Evolutionary conservation across 306 rosid species (phyloP).

Genomic region (Neltuma alba): DNA sequence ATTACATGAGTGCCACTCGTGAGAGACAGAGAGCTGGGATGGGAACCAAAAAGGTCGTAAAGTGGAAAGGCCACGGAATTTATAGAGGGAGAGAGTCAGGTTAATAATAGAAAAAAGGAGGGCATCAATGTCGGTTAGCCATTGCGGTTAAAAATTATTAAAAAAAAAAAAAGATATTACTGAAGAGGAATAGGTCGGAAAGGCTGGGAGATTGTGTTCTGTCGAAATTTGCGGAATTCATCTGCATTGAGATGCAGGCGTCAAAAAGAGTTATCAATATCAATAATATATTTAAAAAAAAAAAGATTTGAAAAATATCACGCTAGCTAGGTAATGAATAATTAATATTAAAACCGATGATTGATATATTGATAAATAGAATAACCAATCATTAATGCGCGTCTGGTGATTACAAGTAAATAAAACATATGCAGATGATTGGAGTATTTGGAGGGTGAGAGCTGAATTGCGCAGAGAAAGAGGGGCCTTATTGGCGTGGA

Average conservation of each 20-base stretch:
- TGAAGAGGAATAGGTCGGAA: neutral
- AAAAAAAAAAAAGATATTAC: neutral
- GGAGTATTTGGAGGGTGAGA: neutral
- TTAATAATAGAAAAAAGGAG: neutral
- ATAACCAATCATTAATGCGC: no score
- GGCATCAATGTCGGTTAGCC: neutral
- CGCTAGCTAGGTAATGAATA: no score
- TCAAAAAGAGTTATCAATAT: no score
- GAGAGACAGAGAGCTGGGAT: neutral
- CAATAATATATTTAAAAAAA: no score
- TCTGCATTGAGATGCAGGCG: no score
- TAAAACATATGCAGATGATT: no score
- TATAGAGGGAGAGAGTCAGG: neutral
- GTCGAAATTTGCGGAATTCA: neutral
- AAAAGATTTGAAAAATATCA: no score
- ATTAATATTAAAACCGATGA: no score
- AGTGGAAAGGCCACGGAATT: neutral
- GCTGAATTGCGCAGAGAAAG: neutral
- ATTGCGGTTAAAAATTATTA: neutral
- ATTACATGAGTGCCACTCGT: neutral
- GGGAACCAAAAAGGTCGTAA: neutral
- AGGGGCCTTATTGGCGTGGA: neutral
- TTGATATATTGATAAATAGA: no score
- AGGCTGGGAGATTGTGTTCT: neutral
- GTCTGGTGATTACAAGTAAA: no score